Conservation (phyloP, 192 early-diverging fungal species). For the Linderina pennispora region DNA sequence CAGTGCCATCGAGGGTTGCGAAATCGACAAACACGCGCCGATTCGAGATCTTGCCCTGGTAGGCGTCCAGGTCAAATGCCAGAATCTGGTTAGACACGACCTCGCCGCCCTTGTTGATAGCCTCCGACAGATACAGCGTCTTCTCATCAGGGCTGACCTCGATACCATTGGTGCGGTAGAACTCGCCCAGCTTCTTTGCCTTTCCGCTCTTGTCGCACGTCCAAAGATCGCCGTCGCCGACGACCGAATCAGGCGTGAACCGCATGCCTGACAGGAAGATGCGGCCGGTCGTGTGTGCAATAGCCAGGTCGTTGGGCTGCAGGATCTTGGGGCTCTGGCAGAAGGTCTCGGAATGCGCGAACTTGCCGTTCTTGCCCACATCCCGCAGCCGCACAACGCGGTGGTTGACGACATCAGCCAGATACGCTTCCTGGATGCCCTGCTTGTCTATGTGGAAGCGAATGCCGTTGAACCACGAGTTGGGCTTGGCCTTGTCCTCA, state of each 20-base stretch:
- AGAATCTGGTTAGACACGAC: conserved; percentile 46
- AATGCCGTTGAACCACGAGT: conserved; percentile 46
- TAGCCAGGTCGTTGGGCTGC: conserved; percentile 50
- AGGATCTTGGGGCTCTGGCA: conserved; percentile 28
- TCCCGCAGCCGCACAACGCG: conserved; percentile 35
- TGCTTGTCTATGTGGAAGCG: conserved; percentile 28
- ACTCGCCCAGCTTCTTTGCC: conserved; percentile 23
- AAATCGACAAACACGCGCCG: conserved; percentile 45
- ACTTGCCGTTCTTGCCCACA: conserved; percentile 1
- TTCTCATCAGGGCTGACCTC: conserved; percentile 52
- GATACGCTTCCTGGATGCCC: conserved; percentile 26
- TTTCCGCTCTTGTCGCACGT: conserved; percentile 35
- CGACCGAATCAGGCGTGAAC: conserved; percentile 24
- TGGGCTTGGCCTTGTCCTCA: conserved; percentile 6
- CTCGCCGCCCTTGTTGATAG: conserved; percentile 26
- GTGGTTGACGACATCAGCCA: conserved; percentile 36
- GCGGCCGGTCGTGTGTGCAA: conserved; percentile 26
- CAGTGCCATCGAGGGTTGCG: conserved; percentile 37
- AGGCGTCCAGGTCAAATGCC: conserved; percentile 41
- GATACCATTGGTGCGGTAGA: conserved; percentile 53
- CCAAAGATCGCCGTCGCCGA: conserved; percentile 50
- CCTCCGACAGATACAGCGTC: conserved; percentile 52
- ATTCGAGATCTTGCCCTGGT: conserved; percentile 16
- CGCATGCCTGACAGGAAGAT: conserved; percentile 43
- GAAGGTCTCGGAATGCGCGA: conserved; percentile 12